phyloP scores from a whole-genome alignment of 2,329 filamentous ascomycete genomes.

The Cercospora zeae-maydis region DNA sequence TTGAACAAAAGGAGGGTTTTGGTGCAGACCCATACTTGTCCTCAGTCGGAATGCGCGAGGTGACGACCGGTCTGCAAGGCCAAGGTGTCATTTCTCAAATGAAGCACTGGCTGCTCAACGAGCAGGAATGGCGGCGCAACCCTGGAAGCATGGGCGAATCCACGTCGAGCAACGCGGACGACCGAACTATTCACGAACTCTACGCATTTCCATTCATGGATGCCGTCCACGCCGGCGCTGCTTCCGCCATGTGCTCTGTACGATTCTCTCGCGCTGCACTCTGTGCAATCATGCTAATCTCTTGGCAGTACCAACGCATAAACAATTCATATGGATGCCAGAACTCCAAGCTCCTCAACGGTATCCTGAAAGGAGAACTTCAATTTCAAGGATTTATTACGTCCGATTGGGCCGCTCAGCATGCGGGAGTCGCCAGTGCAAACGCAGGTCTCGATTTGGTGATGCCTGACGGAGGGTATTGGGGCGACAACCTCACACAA shows the following conservation, averaged over 20 bases:
- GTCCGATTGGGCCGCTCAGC: constrained; percentile 61
- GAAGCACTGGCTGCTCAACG: constrained; percentile 51
- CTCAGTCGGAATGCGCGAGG: constrained; percentile 47
- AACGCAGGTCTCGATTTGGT: constrained; percentile 62
- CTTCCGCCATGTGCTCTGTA: constrained; percentile 52
- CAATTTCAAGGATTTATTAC: constrained; percentile 68
- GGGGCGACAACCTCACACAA: constrained; percentile 39
- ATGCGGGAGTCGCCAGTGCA: constrained; percentile 57
- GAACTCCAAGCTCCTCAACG: constrained; percentile 65
- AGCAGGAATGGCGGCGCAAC: constrained; percentile 58
- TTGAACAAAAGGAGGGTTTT: constrained; percentile 46
- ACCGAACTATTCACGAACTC: constrained; percentile 52
- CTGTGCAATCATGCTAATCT: background rate
- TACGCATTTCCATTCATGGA: constrained; percentile 48
- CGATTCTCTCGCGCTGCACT: background rate
- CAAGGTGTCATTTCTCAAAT: constrained; percentile 37
- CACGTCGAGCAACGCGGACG: constrained; percentile 58
- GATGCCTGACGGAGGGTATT: constrained; percentile 51
- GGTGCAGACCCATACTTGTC: constrained; percentile 64
- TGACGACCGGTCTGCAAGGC: constrained; percentile 53
- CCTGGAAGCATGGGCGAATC: constrained; percentile 22
- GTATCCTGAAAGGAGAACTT: constrained; percentile 67
- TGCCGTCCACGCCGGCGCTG: constrained; percentile 50
- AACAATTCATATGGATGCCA: constrained; percentile 61
- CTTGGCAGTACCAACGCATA: constrained; percentile 50